Base-by-base conservation (phyloP, 768 basidiomycete species). In the Tremella fuciformis region DNA sequence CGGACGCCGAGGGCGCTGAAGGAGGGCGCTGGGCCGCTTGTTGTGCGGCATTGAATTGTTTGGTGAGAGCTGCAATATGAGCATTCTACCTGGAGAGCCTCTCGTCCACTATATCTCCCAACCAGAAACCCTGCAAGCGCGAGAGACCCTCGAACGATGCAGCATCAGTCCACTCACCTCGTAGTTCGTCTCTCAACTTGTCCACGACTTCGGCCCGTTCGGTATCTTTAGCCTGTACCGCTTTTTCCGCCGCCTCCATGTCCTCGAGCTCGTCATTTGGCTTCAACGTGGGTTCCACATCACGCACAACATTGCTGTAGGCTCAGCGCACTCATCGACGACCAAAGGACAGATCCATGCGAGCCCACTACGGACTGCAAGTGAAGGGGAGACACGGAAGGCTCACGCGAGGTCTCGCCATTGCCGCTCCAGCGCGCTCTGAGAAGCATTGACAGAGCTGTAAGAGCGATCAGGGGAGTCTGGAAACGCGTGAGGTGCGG, bases 261-360 rank as follows among this genome's bases (percentile, higher is more conserved):
- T 69, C 61, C 13, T 53, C 61, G 1, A 73, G 39, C 50, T 73
- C 71, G 11, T 70, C 69, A 16, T 70, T 65, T 3, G 63, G 55
- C 3, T 41, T 63, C 38, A 73, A 50, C 8, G 38, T 68, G 11
- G 66, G 63, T 50, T 63, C 69, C 3, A 65, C 63, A 51, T 73
- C 68, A 2, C 60, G 47, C 6, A 70, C 57, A 42, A 67, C 60
- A 37, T 55, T 55, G 19, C 63, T 68, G 37, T 4, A 22, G 7
- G 8, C 6, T 46, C 42, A 22, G 42, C n/a, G 16, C 6, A n/a
- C 8, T 15, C 8, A 4, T 15, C 42, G 8, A 8, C 18, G 8
- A 8, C 6, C 42, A 4, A 24, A 18, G 42, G 4, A 18, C 22
- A 46, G 7, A 8, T 4, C n/a, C 22, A 11, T 46, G 8, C 42